A percentile compares a stretch with the other conserved stretches of the same genome.
Evolutionary conservation across 1,284 basidiomycete genomes (phyloP).

Genomic region (Ceratobasidium sp.): DNA sequence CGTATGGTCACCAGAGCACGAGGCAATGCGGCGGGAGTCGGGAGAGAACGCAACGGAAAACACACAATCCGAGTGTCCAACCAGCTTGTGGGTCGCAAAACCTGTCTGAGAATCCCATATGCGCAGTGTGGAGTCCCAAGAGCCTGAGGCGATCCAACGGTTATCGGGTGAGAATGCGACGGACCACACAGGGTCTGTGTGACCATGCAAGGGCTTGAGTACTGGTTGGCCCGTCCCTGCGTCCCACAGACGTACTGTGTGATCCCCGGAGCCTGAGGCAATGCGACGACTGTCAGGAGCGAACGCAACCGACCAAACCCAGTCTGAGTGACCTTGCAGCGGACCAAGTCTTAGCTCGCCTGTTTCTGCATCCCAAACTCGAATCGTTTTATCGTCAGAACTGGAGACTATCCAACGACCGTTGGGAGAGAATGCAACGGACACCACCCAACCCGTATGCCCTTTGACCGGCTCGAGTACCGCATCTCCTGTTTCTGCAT

Average conservation of each 20-base stretch:
- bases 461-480: conserved; percentile 4
- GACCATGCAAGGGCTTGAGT: neutral
- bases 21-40: conserved; percentile 10
- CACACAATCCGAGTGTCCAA: no score
- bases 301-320: conserved; percentile 8
- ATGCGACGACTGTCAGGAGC: conserved; percentile 17
- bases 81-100: no score
- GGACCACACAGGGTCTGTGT: neutral
- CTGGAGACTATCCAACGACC: conserved; percentile 9
- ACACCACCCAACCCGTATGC: conserved; percentile 9
- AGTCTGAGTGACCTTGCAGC: conserved; percentile 8
- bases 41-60: conserved; percentile 33
- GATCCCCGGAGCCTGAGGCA: conserved; percentile 8
- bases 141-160: conserved; percentile 20
- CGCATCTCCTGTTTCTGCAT: neutral
- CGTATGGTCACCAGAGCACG: conserved; percentile 10
- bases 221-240: neutral
- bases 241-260: conserved; percentile 4
- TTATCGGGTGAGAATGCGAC: conserved; percentile 31
- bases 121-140: conserved; percentile 5
- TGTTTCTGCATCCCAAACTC: conserved; percentile 34
- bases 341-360: neutral
- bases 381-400: conserved; percentile 19
- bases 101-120: conserved; percentile 40
- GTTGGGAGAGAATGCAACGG: conserved; percentile 37